These are phyloP conservation scores for Dendrocalamus sinicus DNA, from an alignment of 176 grass and related monocot species.

Conservation along the genomic window DNA sequence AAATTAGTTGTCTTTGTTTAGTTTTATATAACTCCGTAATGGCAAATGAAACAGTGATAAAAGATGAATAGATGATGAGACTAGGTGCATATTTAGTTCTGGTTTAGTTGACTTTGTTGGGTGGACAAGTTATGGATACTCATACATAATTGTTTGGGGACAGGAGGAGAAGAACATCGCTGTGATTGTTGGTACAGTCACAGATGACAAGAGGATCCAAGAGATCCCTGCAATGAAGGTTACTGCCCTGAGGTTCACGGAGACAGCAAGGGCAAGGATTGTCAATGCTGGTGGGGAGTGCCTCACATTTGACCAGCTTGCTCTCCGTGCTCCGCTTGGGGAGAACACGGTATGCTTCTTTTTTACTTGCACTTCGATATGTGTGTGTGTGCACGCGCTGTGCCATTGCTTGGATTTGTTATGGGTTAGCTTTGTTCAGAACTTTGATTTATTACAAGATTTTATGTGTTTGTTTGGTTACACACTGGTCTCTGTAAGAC, in stretches of 20 bases:
- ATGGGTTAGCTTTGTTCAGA: not conserved
- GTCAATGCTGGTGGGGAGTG: slow-evolving; percentile 88
- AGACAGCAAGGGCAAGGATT: slow-evolving; percentile 84
- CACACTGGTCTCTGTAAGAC: not conserved
- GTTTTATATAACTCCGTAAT: not conserved
- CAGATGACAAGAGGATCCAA: slow-evolving; percentile 85
- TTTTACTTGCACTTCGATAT: not conserved
- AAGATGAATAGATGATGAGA: not conserved
- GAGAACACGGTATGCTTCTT: slow-evolving; percentile 70
- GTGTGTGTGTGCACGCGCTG: not conserved
- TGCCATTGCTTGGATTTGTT: not conserved
- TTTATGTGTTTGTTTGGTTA: not conserved
- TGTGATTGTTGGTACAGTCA: slow-evolving; percentile 84
- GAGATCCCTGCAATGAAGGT: slow-evolving; percentile 85
- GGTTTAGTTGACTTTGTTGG: not conserved
- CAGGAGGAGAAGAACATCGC: slow-evolving; percentile 72
- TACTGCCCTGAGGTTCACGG: slow-evolving; percentile 76
- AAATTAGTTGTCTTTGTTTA: not conserved
- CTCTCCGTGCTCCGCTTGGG: slow-evolving; percentile 72
- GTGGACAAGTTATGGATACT: not conserved
- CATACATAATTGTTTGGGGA: not conserved
- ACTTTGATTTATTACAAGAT: not conserved
- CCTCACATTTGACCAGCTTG: slow-evolving; percentile 92
- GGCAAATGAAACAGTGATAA: not conserved
- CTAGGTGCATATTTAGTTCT: not conserved